phyloP scores from a whole-genome alignment of 2,329 filamentous ascomycete species.

The Emergomyces orientalis region DNA sequence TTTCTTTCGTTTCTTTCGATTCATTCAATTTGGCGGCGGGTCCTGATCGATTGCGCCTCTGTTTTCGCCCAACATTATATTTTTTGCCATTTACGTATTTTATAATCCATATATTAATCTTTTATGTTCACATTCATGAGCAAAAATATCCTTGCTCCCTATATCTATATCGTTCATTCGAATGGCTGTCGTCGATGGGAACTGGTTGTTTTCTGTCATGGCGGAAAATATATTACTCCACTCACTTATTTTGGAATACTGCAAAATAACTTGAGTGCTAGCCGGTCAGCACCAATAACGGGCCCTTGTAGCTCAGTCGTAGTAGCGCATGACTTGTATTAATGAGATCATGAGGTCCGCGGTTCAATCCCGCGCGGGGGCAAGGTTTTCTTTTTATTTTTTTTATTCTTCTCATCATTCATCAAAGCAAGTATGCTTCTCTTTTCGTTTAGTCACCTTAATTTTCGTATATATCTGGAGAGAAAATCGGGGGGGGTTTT shows the following conservation, averaged over 20 bases:
- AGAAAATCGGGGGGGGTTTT: no score
- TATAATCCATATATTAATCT: no score
- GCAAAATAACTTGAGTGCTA: neutral
- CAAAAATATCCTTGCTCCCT: no score
- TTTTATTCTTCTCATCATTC: no score
- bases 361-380: constrained; percentile 6
- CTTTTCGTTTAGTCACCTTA: no score
- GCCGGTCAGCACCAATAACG: neutral
- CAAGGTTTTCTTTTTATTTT: neutral
- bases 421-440: no score
- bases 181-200: no score
- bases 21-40: neutral
- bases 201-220: no score
- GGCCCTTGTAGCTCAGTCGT: constrained; percentile 4
- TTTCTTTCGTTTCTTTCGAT: neutral
- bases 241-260: neutral
- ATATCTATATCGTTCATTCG: no score
- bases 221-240: neutral
- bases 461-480: no score
- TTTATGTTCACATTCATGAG: neutral
- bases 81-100: neutral
- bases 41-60: no score
- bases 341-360: constrained; percentile 3
- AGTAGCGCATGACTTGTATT: constrained; percentile 5
- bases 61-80: neutral